Evolutionary conservation across 306 rosid genomes (phyloP), one percentile per base, ranked within the genome.

Genomic region (Quillaja saponaria): DNA sequence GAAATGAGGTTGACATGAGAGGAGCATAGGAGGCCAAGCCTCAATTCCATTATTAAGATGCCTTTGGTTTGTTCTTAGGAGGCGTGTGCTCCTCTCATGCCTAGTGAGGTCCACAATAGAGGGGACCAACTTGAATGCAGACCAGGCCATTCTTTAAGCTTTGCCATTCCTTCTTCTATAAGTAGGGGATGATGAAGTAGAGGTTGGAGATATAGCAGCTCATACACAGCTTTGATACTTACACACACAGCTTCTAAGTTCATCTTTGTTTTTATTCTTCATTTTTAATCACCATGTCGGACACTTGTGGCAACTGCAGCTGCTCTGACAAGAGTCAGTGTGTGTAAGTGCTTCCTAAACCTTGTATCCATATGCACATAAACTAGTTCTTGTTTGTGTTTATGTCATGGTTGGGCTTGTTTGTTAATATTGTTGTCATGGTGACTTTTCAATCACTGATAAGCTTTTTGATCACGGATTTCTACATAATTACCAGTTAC

Each of bases 241-340:
- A 59, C 40, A 71, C 46, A 59, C 40, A 71, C 46, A 50, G 50
- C 55, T 16, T 6, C 8, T 6, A 61, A 31, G 31, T 61, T 66
- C 74, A 61, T 59, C 28, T 21, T 72, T 38, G 13, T 21, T 46
- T 34, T 38, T 19, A 49, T 46, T 20, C 69, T 65, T 54, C 58
- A 44, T 4, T 33, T 66, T 62, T 52, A 57, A 57, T 53, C 77
- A 77, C 55, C 78, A 89, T 89, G 96, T 80, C 95, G 10, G 55
- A 12, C 72, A 60, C 42, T 60, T 80, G 95, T 37, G 62, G 52
- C 72, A 60, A 15, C 91, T 89, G 95, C 49, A 61, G 63, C 89
- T 89, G 96, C 41, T 10, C 84, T 72, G 96, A 86, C 88, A 35
- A 49, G 61, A 61, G 39, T 72, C 70, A 78, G 71, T 86, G 96